phyloP scores from a whole-genome alignment of 2,329 filamentous ascomycete genomes.

The Tolypocladium album region DNA sequence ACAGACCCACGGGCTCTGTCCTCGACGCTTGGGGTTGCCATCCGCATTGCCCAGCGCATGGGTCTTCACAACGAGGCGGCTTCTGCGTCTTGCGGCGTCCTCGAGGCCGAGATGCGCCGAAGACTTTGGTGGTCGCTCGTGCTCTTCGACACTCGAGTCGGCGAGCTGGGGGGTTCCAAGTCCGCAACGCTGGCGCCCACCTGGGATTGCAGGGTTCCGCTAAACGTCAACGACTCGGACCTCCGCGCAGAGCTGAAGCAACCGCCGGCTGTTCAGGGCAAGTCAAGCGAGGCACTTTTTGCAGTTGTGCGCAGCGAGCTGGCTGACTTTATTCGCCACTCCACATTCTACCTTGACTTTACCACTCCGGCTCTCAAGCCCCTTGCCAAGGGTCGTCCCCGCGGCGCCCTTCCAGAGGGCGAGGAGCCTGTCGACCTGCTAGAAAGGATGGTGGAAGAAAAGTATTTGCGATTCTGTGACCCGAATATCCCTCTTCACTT shows the following conservation, averaged over 20 bases:
- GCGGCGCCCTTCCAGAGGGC: constrained; percentile 7
- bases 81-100: constrained; percentile 13
- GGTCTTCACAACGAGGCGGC: constrained; percentile 39
- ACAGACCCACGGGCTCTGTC: constrained; percentile 40
- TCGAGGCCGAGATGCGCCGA: constrained; percentile 49
- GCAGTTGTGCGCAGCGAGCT: constrained; percentile 27
- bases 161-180: constrained; percentile 35
- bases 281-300: constrained; percentile 32
- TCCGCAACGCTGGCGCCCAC: constrained; percentile 16
- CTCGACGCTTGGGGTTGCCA: constrained; percentile 38
- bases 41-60: constrained; percentile 47
- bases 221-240: constrained; percentile 35
- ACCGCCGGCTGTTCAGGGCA: constrained; percentile 12
- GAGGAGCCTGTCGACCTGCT: constrained; percentile 20
- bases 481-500: constrained; percentile 26
- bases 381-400: constrained; percentile 6
- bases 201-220: constrained; percentile 31
- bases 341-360: constrained; percentile 21
- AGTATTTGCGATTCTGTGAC: constrained; percentile 32
- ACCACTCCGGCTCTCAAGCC: constrained; percentile 19
- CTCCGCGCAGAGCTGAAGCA: constrained; percentile 29
- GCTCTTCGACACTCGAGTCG: constrained; percentile 44
- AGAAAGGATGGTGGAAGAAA: constrained; percentile 29
- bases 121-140: constrained; percentile 52
- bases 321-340: constrained; percentile 25